phyloP scores from a whole-genome alignment of 176 grass and related monocot species.

The Poa pratensis region DNA sequence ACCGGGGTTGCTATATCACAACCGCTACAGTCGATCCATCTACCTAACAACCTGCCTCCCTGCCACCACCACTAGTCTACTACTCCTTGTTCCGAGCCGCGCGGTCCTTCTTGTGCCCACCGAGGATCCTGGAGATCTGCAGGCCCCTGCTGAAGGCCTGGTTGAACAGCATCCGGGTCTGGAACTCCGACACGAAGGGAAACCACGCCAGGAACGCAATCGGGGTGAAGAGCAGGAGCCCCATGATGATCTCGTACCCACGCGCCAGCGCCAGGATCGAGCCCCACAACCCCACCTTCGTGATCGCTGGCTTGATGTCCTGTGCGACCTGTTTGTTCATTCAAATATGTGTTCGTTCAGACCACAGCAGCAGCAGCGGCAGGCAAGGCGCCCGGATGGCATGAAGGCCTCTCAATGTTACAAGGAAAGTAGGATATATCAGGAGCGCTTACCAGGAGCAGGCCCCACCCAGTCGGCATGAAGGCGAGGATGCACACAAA shows the following conservation, averaged over 20 bases:
- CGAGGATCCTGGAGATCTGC: slow-evolving; percentile 90
- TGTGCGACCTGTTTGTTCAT: slow-evolving; percentile 60
- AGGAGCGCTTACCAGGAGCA: slow-evolving; percentile 67
- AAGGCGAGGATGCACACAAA: slow-evolving; percentile 90
- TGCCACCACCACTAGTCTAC: too few relatives aligned
- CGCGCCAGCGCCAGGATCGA: slow-evolving; percentile 79
- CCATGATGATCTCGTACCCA: slow-evolving; percentile 94
- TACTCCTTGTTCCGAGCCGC: slow-evolving; percentile 64
- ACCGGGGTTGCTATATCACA: background rate
- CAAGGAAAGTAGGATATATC: background rate
- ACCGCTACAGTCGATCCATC: background rate
- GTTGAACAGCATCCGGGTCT: slow-evolving; percentile 97
- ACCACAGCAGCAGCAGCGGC: background rate
- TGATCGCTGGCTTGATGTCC: slow-evolving; percentile 54
- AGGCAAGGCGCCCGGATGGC: too few relatives aligned
- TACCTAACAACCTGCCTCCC: too few relatives aligned
- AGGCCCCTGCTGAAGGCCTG: slow-evolving; percentile 94
- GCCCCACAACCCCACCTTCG: slow-evolving; percentile 53
- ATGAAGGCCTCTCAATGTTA: background rate
- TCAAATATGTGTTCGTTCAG: background rate
- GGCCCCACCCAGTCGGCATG: slow-evolving; percentile 94
- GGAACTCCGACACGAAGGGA: slow-evolving; percentile 91
- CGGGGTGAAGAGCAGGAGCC: slow-evolving; percentile 82
- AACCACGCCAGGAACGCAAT: slow-evolving; percentile 91
- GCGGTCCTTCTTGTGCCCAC: slow-evolving; percentile 81